phyloP scores from a whole-genome alignment of 352 stramenopile genomes.

The Pythium dissotocum region DNA sequence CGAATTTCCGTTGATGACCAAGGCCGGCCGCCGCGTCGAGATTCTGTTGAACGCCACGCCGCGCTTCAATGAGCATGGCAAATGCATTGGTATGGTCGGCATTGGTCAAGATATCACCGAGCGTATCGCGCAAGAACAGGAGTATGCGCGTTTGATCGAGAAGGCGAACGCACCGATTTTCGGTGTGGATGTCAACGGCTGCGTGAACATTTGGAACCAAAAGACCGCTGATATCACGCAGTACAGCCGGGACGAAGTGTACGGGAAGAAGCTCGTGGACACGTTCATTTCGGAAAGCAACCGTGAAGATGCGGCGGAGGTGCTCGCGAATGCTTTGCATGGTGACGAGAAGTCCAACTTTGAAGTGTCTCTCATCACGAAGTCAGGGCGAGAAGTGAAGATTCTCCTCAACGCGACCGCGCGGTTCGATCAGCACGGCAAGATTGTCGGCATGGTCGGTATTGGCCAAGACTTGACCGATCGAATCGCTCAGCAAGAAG shows the following conservation, averaged over 20 bases:
- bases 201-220: constrained; percentile 93
- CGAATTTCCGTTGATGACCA: constrained; percentile 86
- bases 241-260: constrained; percentile 62
- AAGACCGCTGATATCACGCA: constrained; percentile 89
- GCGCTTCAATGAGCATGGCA: constrained; percentile 79
- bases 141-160: constrained; percentile 90
- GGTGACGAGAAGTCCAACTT: constrained; percentile 65
- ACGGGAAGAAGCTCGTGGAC: constrained; percentile 58
- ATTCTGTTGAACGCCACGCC: constrained; percentile 88
- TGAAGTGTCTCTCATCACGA: constrained; percentile 77
- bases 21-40: constrained; percentile 71
- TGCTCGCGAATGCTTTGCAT: constrained; percentile 53
- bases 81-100: constrained; percentile 83
- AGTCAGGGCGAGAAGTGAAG: constrained; percentile 58
- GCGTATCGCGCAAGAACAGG: constrained; percentile 83
- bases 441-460: constrained; percentile 68
- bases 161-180: constrained; percentile 91
- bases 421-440: constrained; percentile 54
- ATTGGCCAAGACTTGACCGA: constrained; percentile 70
- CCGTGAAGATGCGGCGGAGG: constrained; percentile 43
- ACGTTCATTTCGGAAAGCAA: constrained; percentile 64
- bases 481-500: constrained; percentile 53
- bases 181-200: constrained; percentile 85
- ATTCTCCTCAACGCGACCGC: constrained; percentile 78
- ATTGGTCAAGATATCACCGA: constrained; percentile 89